phyloP scores from a whole-genome alignment of 1,139 yeast species.

The Hyphopichia wangnamkhiaoensis region DNA sequence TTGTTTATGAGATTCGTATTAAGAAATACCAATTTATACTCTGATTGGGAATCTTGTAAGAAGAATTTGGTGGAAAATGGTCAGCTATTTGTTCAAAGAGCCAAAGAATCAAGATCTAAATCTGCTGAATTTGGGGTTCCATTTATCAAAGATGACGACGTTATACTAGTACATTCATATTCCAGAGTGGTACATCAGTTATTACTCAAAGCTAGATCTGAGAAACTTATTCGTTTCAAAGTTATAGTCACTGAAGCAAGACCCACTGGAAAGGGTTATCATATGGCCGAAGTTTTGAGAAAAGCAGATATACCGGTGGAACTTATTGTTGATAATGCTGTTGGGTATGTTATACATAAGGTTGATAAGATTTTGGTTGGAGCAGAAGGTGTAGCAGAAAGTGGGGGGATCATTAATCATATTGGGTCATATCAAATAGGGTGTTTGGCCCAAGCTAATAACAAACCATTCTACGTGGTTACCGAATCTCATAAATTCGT shows the following conservation, averaged over 20 bases:
- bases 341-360: constrained; percentile 87
- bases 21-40: constrained; percentile 82
- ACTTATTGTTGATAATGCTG: constrained; percentile 89
- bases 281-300: constrained; percentile 69
- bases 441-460: constrained; percentile 84
- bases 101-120: constrained; percentile 84
- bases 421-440: constrained; percentile 96
- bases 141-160: constrained; percentile 91
- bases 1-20: constrained; percentile 91
- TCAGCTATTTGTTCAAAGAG: constrained; percentile 85
- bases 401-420: constrained; percentile 96
- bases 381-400: constrained; percentile 98
- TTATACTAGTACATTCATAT: constrained; percentile 84
- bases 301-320: constrained; percentile 88
- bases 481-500: constrained; percentile 97
- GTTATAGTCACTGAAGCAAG: constrained; percentile 93
- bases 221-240: constrained; percentile 74
- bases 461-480: constrained; percentile 92
- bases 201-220: constrained; percentile 69
- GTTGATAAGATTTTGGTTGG: constrained; percentile 95
- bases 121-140: constrained; percentile 88
- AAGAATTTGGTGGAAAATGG: constrained; percentile 91
- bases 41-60: constrained; percentile 96
- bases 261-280: constrained; percentile 78
- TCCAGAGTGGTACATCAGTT: constrained; percentile 88